These are phyloP conservation scores for Auriscalpium microsporum DNA, from an alignment of 768 basidiomycete genomes.

Conservation along the genomic window DNA sequence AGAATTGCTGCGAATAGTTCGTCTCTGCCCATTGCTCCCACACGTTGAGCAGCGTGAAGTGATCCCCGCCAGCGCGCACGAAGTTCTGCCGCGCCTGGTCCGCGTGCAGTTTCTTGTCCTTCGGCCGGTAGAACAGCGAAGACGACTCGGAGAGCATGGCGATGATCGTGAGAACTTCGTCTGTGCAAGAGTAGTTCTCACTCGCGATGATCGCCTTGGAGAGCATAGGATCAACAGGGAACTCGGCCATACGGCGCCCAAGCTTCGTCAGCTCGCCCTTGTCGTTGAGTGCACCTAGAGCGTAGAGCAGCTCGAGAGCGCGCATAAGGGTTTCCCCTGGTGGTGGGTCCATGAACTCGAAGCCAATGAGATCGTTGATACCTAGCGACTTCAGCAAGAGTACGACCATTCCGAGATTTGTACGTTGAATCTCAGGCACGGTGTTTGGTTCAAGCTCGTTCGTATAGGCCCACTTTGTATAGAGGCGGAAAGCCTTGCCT, in stretches of 20 bases:
- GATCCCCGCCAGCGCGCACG: constrained; percentile 90
- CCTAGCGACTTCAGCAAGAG: constrained; percentile 92
- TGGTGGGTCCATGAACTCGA: constrained; percentile 98
- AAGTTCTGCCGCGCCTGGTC: constrained; percentile 98
- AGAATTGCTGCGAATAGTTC: constrained; percentile 94
- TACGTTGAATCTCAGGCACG: constrained; percentile 97
- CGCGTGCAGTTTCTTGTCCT: constrained; percentile 96
- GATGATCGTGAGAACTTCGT: constrained; percentile 96
- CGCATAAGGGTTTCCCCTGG: constrained; percentile 97
- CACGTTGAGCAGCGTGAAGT: constrained; percentile 94
- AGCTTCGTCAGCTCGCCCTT: constrained; percentile 95
- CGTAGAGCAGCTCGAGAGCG: constrained; percentile 88
- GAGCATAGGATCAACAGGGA: constrained; percentile 97
- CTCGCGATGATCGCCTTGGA: constrained; percentile 95
- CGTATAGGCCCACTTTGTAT: constrained; percentile 95
- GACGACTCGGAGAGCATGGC: constrained; percentile 95
- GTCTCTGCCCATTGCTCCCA: constrained; percentile 99
- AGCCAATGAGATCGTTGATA: constrained; percentile 96
- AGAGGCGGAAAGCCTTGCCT: constrained; percentile 96
- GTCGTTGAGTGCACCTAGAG: constrained; percentile 92
- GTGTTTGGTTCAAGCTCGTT: constrained; percentile 97
- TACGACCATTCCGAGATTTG: constrained; percentile 93
- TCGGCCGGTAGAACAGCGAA: constrained; percentile 93
- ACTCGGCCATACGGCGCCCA: constrained; percentile 96
- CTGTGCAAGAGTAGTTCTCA: constrained; percentile 89